These are phyloP conservation scores for Termitomyces eurrhizus DNA, from an alignment of 768 basidiomycete species.

Conservation along the genomic window DNA sequence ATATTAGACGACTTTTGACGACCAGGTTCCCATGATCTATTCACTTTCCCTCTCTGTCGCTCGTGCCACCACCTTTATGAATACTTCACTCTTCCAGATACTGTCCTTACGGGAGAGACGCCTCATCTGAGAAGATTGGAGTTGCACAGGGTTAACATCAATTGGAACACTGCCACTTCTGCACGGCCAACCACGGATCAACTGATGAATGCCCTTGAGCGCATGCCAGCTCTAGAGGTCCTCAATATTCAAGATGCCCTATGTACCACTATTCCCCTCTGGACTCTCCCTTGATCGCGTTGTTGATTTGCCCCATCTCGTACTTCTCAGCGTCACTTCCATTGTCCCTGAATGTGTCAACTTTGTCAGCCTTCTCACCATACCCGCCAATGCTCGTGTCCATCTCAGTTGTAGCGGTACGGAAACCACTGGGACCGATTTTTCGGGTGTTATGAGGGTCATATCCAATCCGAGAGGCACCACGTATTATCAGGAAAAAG, in stretches of 20 bases:
- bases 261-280: conserved; percentile 19
- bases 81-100: conserved; percentile 21
- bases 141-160: conserved; percentile 29
- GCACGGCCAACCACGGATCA: conserved; percentile 27
- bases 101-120: conserved; percentile 27
- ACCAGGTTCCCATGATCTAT: conserved; percentile 28
- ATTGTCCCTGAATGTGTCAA: conserved; percentile 21
- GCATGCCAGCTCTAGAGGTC: conserved; percentile 29
- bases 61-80: conserved; percentile 16
- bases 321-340: conserved; percentile 17
- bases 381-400: conserved; percentile 15
- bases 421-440: conserved; percentile 15
- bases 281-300: conserved; percentile 11
- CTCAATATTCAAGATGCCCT: conserved; percentile 34
- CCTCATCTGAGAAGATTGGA: conserved; percentile 33
- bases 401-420: conserved; percentile 18
- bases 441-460: conserved; percentile 18
- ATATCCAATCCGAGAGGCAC: conserved; percentile 10
- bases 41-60: conserved; percentile 23
- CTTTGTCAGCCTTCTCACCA: conserved; percentile 21
- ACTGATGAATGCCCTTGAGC: conserved; percentile 28
- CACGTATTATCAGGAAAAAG: conserved; percentile 5
- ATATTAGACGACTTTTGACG: conserved; percentile 24
- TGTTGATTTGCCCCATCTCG: conserved; percentile 20
- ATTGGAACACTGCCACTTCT: conserved; percentile 27